Evolutionary conservation across 2,329 filamentous ascomycete genomes (phyloP), one percentile per base, ranked within the genome.

Genomic region (Aspergillus intermedius): DNA sequence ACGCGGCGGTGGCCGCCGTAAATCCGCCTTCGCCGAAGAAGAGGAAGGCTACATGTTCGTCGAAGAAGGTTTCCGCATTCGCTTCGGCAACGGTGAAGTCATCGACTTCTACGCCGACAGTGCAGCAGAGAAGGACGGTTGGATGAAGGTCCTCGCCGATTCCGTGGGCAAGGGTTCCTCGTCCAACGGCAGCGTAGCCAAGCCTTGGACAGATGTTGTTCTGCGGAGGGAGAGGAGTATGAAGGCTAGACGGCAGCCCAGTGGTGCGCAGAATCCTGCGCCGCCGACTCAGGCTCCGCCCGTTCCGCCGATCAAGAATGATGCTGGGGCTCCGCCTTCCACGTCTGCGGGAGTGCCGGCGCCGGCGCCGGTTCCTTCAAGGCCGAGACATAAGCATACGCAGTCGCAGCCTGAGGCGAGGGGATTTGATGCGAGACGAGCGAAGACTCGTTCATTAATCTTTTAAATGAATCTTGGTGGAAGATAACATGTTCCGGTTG

Each of bases 21-120:
- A 94, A 68, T 96, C 91, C 30, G 93, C 88, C 9, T 98, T 98
- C 68, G 91, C 91, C 1, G 93, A 97, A 69, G 93, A 98, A 57
- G 93, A 98, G 71, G 93, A 98, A 66, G 93, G 93, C 39, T 98
- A 98, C 76, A 95, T 96, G 87, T 98, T 98, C 67, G 91, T 98
- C 46, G 93, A 98, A 69, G 93, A 98, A 67, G 93, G 93, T 2
- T 98, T 98, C 84, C 88, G 93, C 37, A 95, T 98, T 66, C 89
- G 91, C 49, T 98, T 98, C 72, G 94, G 88, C 66, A 98, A 98
- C 63, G 93, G 93, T 53, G 93, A 98, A 72, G 84, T 95, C 54
- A 98, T 98, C 65, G 91, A 97, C 75, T 97, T 97, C 68, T 97
- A 98, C 65, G 93, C 91, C 63, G 91, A 97, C 69, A 91, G 83